Evolutionary conservation across 495 filamentous ascomycete genomes (phyloP).

Genomic region (Collariella sp.): DNA sequence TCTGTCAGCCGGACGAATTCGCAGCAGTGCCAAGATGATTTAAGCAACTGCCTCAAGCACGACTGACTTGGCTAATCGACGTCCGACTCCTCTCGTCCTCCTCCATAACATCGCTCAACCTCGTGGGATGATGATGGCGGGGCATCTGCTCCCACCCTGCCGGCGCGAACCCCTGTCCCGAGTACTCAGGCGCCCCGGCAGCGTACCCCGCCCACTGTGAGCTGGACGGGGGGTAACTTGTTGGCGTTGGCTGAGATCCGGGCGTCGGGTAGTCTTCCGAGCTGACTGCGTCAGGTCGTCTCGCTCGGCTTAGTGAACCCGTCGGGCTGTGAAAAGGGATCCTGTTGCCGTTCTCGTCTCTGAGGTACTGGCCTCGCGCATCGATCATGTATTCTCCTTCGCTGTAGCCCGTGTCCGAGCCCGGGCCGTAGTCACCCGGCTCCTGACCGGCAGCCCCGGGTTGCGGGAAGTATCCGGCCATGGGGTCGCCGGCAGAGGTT

Average conservation of each 20-base stretch:
- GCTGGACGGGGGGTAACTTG: slow-evolving; percentile 31
- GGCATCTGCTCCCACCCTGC: slow-evolving; percentile 70
- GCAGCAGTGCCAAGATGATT: background rate
- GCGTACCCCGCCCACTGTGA: slow-evolving; percentile 28
- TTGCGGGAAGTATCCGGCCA: slow-evolving; percentile 24
- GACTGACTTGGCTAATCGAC: slow-evolving; percentile 43
- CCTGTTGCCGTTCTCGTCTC: slow-evolving; percentile 40
- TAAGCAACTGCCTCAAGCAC: slow-evolving; percentile 22
- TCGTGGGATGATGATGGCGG: slow-evolving; percentile 90
- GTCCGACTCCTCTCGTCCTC: slow-evolving; percentile 64
- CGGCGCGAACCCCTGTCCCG: slow-evolving; percentile 55
- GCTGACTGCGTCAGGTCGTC: slow-evolving; percentile 36
- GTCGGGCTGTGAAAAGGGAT: slow-evolving; percentile 34
- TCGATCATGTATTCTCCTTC: slow-evolving; percentile 52
- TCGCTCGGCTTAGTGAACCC: slow-evolving; percentile 21
- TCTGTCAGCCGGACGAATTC: background rate
- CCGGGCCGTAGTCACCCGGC: slow-evolving; percentile 28
- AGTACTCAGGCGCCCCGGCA: slow-evolving; percentile 35
- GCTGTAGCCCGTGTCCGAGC: slow-evolving; percentile 46
- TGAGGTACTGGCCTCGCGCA: slow-evolving; percentile 38
- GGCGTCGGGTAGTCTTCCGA: slow-evolving; percentile 44
- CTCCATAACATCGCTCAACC: slow-evolving; percentile 90
- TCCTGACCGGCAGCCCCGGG: slow-evolving; percentile 14
- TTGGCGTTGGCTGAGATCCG: slow-evolving; percentile 22
- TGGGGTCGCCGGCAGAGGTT: slow-evolving; percentile 14